Percentiles rank a stretch among this genome's conserved stretches.
These are phyloP conservation scores for Aspergillus floridensis DNA, from an alignment of 2,329 filamentous ascomycete genomes.

Conservation along the genomic window DNA sequence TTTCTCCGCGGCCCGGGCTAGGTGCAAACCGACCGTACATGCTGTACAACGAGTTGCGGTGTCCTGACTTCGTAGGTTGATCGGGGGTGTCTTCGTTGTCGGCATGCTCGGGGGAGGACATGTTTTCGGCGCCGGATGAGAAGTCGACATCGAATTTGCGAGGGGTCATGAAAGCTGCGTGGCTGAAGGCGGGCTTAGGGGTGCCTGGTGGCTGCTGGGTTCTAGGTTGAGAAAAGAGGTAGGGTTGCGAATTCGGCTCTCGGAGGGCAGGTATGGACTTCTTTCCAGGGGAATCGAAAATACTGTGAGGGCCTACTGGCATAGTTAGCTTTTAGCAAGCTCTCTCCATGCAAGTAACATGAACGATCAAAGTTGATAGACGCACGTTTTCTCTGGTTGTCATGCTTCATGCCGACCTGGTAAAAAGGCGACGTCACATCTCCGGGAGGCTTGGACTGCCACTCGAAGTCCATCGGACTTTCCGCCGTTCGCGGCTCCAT, in stretches of 20 bases:
- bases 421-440: slow-evolving; percentile 48
- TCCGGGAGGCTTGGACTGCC: slow-evolving; percentile 45
- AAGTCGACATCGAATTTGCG: slow-evolving; percentile 48
- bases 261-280: slow-evolving; percentile 45
- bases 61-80: slow-evolving; percentile 31
- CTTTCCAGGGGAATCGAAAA: slow-evolving; percentile 51
- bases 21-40: slow-evolving; percentile 46
- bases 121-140: slow-evolving; percentile 48
- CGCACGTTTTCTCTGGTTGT: slow-evolving; percentile 46
- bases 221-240: slow-evolving; percentile 47
- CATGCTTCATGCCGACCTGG: slow-evolving; percentile 45
- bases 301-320: slow-evolving; percentile 37
- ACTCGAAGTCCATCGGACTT: slow-evolving; percentile 53
- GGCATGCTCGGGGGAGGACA: slow-evolving; percentile 45
- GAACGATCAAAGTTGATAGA: neutral
- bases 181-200: slow-evolving; percentile 36
- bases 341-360: neutral
- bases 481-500: slow-evolving; percentile 44
- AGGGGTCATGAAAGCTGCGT: slow-evolving; percentile 49
- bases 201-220: slow-evolving; percentile 31
- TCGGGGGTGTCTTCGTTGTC: slow-evolving; percentile 52
- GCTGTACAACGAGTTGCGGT: slow-evolving; percentile 41
- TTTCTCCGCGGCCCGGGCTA: slow-evolving; percentile 63
- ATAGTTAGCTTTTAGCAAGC: neutral
- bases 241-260: slow-evolving; percentile 50